phyloP scores from a whole-genome alignment of 208 protist genomes.

The Herpetomonas tarakana region DNA sequence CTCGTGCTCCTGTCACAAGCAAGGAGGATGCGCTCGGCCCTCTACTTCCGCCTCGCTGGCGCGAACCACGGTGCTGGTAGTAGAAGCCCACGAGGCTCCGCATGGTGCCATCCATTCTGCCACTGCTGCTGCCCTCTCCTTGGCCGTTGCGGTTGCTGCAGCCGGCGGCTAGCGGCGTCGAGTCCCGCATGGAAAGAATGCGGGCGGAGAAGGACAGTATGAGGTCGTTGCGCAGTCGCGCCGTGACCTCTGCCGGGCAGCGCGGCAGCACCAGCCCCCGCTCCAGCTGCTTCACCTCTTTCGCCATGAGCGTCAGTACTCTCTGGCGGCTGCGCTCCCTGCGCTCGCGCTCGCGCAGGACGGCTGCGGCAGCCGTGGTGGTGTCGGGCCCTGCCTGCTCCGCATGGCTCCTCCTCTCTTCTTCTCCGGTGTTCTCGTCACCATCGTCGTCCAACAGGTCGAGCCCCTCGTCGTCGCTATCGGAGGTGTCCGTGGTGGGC shows the following conservation, averaged over 20 bases:
- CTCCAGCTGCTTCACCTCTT: slow-evolving; percentile 30
- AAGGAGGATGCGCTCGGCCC: too few relatives aligned
- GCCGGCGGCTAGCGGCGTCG: background rate
- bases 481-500: background rate
- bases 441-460: slow-evolving; percentile 1
- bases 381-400: background rate
- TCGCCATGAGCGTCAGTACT: slow-evolving; percentile 18
- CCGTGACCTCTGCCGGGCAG: slow-evolving; percentile 33
- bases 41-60: too few relatives aligned
- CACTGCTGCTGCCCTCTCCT: too few relatives aligned
- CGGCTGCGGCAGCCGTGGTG: background rate
- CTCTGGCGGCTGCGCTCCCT: slow-evolving; percentile 6
- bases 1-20: too few relatives aligned
- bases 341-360: slow-evolving; percentile 5
- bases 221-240: slow-evolving; percentile 72
- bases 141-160: background rate
- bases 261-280: slow-evolving; percentile 40
- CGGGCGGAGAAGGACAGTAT: slow-evolving; percentile 76
- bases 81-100: background rate
- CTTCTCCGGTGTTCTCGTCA: slow-evolving; percentile 1
- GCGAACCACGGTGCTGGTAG: background rate
- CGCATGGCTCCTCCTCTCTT: background rate
- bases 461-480: background rate
- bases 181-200: slow-evolving; percentile 57
- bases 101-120: background rate